Evolutionary conservation across 306 rosid species (phyloP).

Genomic region (Cicer pinnatifidum): DNA sequence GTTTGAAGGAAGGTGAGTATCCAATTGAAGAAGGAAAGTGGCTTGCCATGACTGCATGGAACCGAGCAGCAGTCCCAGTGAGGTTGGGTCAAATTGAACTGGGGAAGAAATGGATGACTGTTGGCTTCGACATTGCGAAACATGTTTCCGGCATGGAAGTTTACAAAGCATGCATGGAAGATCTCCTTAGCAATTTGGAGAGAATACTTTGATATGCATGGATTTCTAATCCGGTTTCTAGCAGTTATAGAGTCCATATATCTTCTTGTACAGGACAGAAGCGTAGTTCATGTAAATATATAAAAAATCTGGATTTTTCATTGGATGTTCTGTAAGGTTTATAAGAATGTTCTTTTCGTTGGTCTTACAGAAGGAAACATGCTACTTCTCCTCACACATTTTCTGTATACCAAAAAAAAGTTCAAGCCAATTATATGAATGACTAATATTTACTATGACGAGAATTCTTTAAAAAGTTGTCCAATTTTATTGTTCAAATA

Average conservation of each 20-base stretch:
- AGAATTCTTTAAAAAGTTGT: neutral
- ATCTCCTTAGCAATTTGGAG: slow-evolving; percentile 55
- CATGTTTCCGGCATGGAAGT: slow-evolving; percentile 84
- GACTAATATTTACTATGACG: neutral
- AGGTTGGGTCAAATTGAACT: slow-evolving; percentile 74
- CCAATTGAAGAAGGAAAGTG: slow-evolving; percentile 91
- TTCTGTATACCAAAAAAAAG: neutral
- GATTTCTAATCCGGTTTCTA: slow-evolving; percentile 42
- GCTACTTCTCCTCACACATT: neutral
- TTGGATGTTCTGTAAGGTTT: slow-evolving; percentile 23
- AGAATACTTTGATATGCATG: slow-evolving; percentile 50
- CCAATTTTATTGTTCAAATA: no score
- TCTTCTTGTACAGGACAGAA: slow-evolving; percentile 40
- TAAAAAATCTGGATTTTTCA: slow-evolving; percentile 25
- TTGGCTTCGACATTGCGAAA: slow-evolving; percentile 77
- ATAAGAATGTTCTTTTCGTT: neutral
- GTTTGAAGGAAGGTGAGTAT: slow-evolving; percentile 82
- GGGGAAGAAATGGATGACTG: slow-evolving; percentile 85
- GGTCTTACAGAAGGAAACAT: neutral
- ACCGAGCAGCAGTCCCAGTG: slow-evolving; percentile 82
- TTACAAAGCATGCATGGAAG: slow-evolving; percentile 86
- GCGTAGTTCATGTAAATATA: slow-evolving; percentile 30
- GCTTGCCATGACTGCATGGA: slow-evolving; percentile 97
- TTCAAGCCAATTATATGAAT: slow-evolving; percentile 1
- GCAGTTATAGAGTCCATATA: slow-evolving; percentile 10